Conservation (phyloP, 345 rosid species). For the Populus simonii region DNA sequence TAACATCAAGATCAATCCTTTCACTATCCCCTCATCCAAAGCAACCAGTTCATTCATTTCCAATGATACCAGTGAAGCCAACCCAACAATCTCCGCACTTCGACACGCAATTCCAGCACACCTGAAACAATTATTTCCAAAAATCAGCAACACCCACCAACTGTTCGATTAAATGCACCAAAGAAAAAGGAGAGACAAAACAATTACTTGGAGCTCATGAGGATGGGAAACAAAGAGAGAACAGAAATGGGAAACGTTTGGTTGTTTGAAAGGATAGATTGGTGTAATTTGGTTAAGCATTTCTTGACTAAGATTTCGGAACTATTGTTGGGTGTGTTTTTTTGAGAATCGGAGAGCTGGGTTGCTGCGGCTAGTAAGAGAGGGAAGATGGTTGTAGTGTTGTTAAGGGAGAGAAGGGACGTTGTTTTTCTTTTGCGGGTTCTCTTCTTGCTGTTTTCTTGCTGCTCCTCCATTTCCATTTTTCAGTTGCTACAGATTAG, state of each 20-base stretch:
- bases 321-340: neutral
- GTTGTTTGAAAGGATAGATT: conserved; percentile 19
- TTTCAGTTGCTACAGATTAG: neutral
- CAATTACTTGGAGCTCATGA: conserved; percentile 40
- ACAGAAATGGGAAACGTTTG: conserved; percentile 21
- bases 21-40: conserved; percentile 36
- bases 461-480: conserved; percentile 4
- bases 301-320: conserved; percentile 19
- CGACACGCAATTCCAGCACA: conserved; percentile 26
- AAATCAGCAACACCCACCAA: neutral
- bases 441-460: neutral
- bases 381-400: conserved; percentile 21
- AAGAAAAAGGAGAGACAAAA: neutral
- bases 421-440: conserved; percentile 16
- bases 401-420: neutral
- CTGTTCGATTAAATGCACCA: neutral
- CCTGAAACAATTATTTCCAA: conserved; percentile 9
- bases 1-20: conserved; percentile 29
- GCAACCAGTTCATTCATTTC: conserved; percentile 41
- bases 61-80: conserved; percentile 35
- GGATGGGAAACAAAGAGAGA: conserved; percentile 41
- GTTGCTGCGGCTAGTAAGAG: conserved; percentile 38
- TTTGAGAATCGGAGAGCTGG: conserved; percentile 11
- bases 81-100: conserved; percentile 42
- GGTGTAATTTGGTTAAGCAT: conserved; percentile 32